These are phyloP conservation scores for Hypoxylon sp. DNA, from an alignment of 2,329 filamentous ascomycete genomes.

Conservation along the genomic window DNA sequence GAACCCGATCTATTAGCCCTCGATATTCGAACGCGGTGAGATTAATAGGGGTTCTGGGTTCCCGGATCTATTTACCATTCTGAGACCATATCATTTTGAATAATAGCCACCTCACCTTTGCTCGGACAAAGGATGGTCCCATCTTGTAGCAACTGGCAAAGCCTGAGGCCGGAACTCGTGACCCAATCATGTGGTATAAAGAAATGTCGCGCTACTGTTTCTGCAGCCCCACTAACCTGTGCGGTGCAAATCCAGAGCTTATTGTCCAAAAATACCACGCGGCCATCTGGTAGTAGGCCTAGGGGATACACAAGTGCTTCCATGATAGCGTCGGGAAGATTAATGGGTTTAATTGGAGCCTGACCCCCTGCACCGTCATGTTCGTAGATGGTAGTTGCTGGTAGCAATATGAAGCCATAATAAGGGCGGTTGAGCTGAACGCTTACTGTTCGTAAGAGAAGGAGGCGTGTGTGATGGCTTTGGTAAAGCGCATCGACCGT, in stretches of 20 bases:
- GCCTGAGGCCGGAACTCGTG: conserved; percentile 30
- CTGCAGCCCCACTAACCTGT: neutral
- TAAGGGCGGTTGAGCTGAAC: conserved; percentile 4
- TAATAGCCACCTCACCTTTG: conserved; percentile 42
- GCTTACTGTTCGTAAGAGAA: conserved; percentile 38
- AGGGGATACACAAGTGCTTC: conserved; percentile 18
- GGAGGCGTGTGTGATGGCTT: conserved; percentile 9
- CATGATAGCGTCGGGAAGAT: neutral
- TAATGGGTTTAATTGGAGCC: neutral
- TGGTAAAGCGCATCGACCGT: conserved; percentile 11
- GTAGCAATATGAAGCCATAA: neutral
- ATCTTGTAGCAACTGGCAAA: conserved; percentile 38
- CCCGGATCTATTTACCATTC: conserved; percentile 30
- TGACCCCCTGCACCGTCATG: neutral
- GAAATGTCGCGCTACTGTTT: conserved; percentile 42
- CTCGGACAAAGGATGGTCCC: conserved; percentile 43
- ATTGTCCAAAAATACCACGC: conserved; percentile 41
- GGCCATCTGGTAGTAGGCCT: conserved; percentile 37
- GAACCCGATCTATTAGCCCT: too few species aligned
- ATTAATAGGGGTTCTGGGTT: too few species aligned
- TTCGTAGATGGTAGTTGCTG: neutral
- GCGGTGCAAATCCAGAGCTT: conserved; percentile 45
- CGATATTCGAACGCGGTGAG: too few species aligned
- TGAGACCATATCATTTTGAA: conserved; percentile 33
- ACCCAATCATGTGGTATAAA: conserved; percentile 49